Evolutionary conservation across 176 grass and related monocot genomes (phyloP).

Genomic region (Otatea glauca): DNA sequence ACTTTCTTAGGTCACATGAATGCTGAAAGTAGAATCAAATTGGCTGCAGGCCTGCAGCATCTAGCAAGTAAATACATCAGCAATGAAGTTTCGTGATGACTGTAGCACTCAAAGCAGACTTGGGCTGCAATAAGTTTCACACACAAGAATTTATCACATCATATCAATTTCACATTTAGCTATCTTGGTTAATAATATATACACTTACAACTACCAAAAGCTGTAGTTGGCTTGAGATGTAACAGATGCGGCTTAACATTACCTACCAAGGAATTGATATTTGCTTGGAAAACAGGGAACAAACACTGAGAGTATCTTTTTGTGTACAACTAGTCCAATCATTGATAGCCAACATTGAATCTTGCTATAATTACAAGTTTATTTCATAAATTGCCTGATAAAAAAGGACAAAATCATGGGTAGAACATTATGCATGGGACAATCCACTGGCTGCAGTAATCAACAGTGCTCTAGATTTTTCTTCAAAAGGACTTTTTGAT

Average conservation of each 20-base stretch:
- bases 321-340: slow-evolving; percentile 5
- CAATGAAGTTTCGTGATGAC: not conserved
- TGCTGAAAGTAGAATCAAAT: slow-evolving; percentile 32
- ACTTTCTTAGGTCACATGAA: slow-evolving; percentile 17
- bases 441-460: not conserved
- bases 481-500: slow-evolving; percentile 29
- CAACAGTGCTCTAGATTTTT: slow-evolving; percentile 11
- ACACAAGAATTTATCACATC: not conserved
- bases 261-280: not conserved
- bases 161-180: slow-evolving; percentile 25
- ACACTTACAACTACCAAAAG: slow-evolving; percentile 1
- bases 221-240: not conserved
- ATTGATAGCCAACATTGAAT: not conserved
- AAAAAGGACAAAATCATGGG: not conserved
- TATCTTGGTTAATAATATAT: not conserved
- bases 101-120: not conserved
- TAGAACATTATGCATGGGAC: not conserved
- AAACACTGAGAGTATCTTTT: not conserved
- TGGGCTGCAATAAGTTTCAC: slow-evolving; percentile 13
- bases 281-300: slow-evolving; percentile 5
- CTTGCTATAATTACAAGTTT: not conserved
- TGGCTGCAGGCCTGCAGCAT: slow-evolving; percentile 12
- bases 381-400: slow-evolving; percentile 11
- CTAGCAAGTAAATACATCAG: slow-evolving; percentile 12
- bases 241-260: slow-evolving; percentile 7